Percentiles rank a stretch among this genome's conserved stretches.
These are phyloP conservation scores for Podila horticola DNA, from an alignment of 192 early-diverging fungal species.

Conservation along the genomic window DNA sequence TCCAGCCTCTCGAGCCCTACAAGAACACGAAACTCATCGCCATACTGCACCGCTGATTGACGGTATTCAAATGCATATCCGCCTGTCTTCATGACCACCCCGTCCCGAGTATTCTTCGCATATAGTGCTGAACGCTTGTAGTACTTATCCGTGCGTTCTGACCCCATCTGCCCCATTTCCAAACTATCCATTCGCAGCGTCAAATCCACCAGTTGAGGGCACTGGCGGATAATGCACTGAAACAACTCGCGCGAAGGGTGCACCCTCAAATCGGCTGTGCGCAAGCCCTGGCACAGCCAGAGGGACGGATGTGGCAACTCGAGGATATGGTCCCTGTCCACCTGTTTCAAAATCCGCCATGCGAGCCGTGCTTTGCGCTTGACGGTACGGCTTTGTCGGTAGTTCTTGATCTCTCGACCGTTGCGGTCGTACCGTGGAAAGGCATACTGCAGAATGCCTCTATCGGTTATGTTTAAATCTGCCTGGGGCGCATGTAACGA, in stretches of 20 bases:
- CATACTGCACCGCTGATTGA: too few species aligned
- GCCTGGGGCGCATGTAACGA: too few species aligned
- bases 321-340: background rate
- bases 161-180: background rate
- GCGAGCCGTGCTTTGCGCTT: background rate
- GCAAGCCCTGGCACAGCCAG: background rate
- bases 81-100: too few species aligned
- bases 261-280: background rate
- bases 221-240: background rate
- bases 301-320: background rate
- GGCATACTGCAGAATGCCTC: background rate
- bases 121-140: background rate
- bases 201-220: background rate
- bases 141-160: background rate
- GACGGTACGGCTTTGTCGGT: background rate
- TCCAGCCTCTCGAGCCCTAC: too few species aligned
- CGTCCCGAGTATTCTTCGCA: too few species aligned
- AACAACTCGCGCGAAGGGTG: background rate
- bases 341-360: background rate
- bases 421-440: background rate
- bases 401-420: background rate
- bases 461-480: too few species aligned
- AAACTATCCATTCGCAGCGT: background rate
- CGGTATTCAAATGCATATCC: too few species aligned
- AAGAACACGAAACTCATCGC: too few species aligned